Conservation (phyloP, 345 rosid genomes). For the Raphanus raphanistrum region DNA sequence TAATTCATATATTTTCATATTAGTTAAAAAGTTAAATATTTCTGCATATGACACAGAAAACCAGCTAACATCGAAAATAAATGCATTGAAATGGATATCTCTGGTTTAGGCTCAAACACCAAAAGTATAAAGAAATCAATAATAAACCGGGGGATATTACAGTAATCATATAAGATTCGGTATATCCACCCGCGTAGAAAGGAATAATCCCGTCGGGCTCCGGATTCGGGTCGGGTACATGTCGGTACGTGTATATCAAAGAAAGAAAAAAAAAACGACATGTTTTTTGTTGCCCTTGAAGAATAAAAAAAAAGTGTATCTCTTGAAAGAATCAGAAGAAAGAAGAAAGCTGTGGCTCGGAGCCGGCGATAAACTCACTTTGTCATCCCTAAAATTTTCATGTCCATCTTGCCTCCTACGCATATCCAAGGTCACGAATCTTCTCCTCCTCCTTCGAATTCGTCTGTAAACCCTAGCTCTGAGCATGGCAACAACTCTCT, state of each 20-base stretch:
- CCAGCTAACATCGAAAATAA: no score
- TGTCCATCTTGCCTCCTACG: conserved; percentile 90
- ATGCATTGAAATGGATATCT: neutral
- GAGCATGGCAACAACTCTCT: conserved; percentile 57
- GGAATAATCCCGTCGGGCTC: conserved; percentile 5
- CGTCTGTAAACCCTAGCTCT: conserved; percentile 55
- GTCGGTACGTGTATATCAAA: conserved; percentile 7
- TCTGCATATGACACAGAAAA: no score
- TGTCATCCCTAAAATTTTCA: conserved; percentile 55
- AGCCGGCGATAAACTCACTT: conserved; percentile 26
- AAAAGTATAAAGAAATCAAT: neutral
- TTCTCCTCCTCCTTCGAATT: conserved; percentile 45
- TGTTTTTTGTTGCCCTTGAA: conserved; percentile 6
- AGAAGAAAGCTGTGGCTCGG: conserved; percentile 37
- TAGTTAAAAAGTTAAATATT: no score
- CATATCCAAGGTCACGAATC: conserved; percentile 56
- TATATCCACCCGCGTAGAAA: conserved; percentile 23
- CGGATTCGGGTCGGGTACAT: conserved; percentile 8
- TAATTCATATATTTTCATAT: no score
- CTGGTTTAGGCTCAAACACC: neutral
- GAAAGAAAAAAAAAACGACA: neutral
- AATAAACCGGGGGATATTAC: neutral
- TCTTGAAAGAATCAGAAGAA: conserved; percentile 15
- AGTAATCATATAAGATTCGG: neutral
- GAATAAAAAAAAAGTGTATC: neutral